Conservation (phyloP, 192 early-diverging fungal species). For the Piromyces finnis region DNA sequence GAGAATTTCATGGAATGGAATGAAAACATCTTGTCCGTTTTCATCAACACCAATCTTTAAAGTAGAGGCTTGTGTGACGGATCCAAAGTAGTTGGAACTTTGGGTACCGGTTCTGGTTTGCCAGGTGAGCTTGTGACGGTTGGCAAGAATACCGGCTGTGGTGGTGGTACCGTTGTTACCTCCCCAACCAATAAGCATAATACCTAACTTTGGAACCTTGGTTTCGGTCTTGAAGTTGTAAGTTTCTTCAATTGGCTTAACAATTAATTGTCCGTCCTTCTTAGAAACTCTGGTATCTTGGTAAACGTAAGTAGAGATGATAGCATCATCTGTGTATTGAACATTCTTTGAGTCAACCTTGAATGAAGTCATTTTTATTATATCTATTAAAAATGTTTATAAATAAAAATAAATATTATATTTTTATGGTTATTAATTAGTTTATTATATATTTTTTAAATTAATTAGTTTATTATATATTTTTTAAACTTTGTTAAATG, state of each 20-base stretch:
- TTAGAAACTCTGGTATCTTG: constrained; percentile 65
- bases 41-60: constrained; percentile 75
- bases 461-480: too few relatives aligned
- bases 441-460: too few relatives aligned
- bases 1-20: constrained; percentile 82
- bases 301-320: constrained; percentile 77
- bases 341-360: constrained; percentile 81
- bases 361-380: constrained; percentile 39
- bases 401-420: too few relatives aligned
- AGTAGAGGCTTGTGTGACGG: constrained; percentile 89
- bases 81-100: constrained; percentile 91
- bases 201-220: constrained; percentile 57
- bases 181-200: constrained; percentile 99
- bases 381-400: too few relatives aligned
- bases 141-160: constrained; percentile 89
- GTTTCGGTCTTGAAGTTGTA: constrained; percentile 82
- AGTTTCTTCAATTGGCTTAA: constrained; percentile 65
- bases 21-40: constrained; percentile 70
- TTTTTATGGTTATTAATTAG: too few relatives aligned
- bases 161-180: constrained; percentile 44
- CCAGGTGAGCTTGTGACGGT: constrained; percentile 76
- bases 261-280: constrained; percentile 50
- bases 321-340: constrained; percentile 57
- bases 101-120: constrained; percentile 84
- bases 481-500: too few relatives aligned